Percentiles rank a stretch among this genome's conserved stretches.
Conservation (phyloP, 768 basidiomycete genomes). For the Trametes gibbosa region DNA sequence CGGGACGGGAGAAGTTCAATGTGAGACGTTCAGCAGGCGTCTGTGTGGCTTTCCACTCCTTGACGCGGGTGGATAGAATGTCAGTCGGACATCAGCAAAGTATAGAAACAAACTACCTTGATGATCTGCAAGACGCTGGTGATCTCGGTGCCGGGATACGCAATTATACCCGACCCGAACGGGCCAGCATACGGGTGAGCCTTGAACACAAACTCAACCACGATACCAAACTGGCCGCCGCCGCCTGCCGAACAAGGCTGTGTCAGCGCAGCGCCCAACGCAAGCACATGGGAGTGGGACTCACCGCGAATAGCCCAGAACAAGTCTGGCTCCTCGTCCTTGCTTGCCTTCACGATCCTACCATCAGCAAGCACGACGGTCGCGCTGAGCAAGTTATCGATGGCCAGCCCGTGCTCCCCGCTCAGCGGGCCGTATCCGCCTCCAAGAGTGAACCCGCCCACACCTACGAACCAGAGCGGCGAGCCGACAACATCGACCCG, state of each 20-base stretch:
- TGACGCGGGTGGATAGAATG: neutral
- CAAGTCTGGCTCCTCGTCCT: conserved; percentile 26
- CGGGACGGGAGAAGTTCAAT: conserved; percentile 18
- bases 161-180: conserved; percentile 10
- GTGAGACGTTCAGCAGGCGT: conserved; percentile 14
- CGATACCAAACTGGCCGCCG: conserved; percentile 30
- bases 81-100: too few relatives aligned
- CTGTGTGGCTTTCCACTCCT: conserved; percentile 14
- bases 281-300: neutral
- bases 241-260: conserved; percentile 15
- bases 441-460: conserved; percentile 25
- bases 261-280: neutral
- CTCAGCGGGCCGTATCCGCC: conserved; percentile 27
- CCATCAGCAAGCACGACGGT: conserved; percentile 24
- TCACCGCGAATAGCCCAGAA: conserved; percentile 31
- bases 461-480: conserved; percentile 24
- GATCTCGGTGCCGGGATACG: conserved; percentile 14
- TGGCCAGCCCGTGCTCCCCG: conserved; percentile 26
- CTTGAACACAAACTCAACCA: conserved; percentile 29
- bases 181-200: conserved; percentile 20
- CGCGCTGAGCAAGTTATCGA: conserved; percentile 23
- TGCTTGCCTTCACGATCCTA: conserved; percentile 23
- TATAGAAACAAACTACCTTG: neutral
- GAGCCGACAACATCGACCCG: conserved; percentile 20
- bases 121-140: conserved; percentile 9